Base-by-base conservation (phyloP, 768 basidiomycete species). In the Macrolepiota dolichaula region DNA sequence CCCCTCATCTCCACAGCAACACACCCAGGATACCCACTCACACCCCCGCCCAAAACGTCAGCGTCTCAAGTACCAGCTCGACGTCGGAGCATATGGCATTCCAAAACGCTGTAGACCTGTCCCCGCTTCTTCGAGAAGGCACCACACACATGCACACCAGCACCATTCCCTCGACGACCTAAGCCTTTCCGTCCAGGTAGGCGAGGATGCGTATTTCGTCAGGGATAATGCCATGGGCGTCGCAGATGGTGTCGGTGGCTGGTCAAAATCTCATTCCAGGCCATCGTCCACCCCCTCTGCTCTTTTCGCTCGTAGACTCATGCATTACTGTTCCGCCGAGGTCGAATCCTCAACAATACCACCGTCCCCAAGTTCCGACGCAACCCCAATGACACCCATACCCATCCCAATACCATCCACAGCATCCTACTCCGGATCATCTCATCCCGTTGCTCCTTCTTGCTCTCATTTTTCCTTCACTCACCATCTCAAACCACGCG, bases 231-330 rank as follows among this genome's bases (percentile, higher is more conserved):
- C 93, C 5, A 88, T 98, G 79, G 96, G 96, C 17, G 89, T 98
- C 9, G 93, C 95, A 3, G 96, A 98, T 70, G 96, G 96, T 32
- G 96, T 98, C 0, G 96, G 96, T 0, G 95, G 95, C 0, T 97
- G 94, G 95, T 81, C 87, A 73, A 77, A 60, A 68, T 50, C 68
- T 25, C 61, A 64, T 4, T 67, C 68, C 53, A 44, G 68, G 32
- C 65, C 68, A 6, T 61, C 66, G 0, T 69, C 74, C 17, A 73
- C 70, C 54, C 76, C 75, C 3, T 78, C 69, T 61, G 82, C 88
- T 0, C 77, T 89, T 4, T 90, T 90, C 63, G 91, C 91, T 1
- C 79, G 87, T 19, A 80, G 92, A 36, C 78, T 96, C 32, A 96
- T 96, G 89, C 93, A 96, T 69, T 90, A 83, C 62, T 92, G 88